A percentile compares a stretch with the other conserved stretches of the same genome.
Evolutionary conservation across 305 asterid genomes (phyloP).

Genomic region (Solanum hybrid): DNA sequence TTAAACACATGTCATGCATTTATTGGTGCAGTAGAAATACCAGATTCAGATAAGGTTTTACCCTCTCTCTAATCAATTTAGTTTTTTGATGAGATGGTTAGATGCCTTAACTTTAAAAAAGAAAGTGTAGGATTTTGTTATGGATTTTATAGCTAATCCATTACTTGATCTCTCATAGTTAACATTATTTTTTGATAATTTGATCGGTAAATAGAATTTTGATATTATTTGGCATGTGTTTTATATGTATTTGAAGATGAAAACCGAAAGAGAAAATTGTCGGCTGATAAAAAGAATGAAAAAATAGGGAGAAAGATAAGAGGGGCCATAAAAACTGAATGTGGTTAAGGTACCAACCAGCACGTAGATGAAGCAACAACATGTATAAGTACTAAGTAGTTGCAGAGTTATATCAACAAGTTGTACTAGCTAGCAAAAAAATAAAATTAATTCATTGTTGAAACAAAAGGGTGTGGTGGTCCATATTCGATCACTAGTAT

Average conservation of each 20-base stretch:
- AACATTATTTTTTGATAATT: background rate
- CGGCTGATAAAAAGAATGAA: background rate
- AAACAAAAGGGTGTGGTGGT: background rate
- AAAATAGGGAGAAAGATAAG: background rate
- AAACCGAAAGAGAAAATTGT: background rate
- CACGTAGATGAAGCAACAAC: conserved; percentile 1
- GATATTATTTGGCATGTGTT: background rate
- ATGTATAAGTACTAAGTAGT: background rate
- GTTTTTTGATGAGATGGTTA: background rate
- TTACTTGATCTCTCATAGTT: background rate
- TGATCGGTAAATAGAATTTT: background rate
- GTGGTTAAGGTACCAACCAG: conserved; percentile 19
- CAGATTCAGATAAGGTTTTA: background rate
- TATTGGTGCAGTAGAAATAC: background rate
- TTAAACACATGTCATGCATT: background rate
- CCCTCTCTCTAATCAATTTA: background rate
- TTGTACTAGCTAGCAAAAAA: background rate
- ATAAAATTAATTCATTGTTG: background rate
- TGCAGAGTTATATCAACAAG: conserved; percentile 2
- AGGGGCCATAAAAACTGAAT: background rate
- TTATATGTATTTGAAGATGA: background rate
- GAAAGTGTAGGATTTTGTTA: background rate
- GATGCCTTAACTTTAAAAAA: background rate
- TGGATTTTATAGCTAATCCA: background rate
- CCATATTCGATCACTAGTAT: background rate